phyloP scores from a whole-genome alignment of 2,329 filamentous ascomycete genomes.

The Penicillium verrucosum region DNA sequence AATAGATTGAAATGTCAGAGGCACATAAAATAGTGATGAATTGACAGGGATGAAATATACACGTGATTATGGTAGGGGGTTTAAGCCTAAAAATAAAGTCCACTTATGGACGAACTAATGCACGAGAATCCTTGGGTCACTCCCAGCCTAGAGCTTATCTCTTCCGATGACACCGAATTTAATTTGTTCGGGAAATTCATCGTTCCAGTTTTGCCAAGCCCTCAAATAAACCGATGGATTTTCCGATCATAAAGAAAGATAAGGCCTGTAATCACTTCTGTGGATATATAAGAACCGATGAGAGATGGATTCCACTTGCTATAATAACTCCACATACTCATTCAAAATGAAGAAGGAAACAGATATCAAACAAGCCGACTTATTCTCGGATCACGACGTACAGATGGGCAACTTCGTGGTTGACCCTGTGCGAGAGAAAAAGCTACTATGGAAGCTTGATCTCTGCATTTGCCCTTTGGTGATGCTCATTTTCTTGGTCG shows the following conservation, averaged over 20 bases:
- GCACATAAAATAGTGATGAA: neutral
- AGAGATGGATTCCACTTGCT: neutral
- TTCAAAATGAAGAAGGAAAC: conserved; percentile 8
- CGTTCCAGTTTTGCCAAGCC: neutral
- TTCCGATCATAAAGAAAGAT: conserved; percentile 6
- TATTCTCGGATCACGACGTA: conserved; percentile 10
- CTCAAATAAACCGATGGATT: conserved; percentile 12
- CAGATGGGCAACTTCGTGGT: conserved; percentile 23
- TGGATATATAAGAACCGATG: conserved; percentile 3
- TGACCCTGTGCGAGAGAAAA: conserved; percentile 40
- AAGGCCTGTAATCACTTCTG: neutral
- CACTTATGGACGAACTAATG: neutral
- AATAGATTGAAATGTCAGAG: neutral
- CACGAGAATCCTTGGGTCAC: neutral
- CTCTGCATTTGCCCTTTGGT: conserved; percentile 45
- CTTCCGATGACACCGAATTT: neutral
- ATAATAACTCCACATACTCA: neutral
- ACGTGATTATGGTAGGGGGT: neutral
- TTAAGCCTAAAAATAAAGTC: neutral
- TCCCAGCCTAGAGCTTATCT: neutral
- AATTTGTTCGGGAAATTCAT: conserved; percentile 3
- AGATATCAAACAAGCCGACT: conserved; percentile 6
- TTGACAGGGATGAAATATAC: neutral
- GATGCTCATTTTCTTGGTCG: conserved; percentile 50
- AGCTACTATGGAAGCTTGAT: conserved; percentile 44